Conservation (phyloP, 2,329 filamentous ascomycete species). For the Pseudogymnoascus sp. region DNA sequence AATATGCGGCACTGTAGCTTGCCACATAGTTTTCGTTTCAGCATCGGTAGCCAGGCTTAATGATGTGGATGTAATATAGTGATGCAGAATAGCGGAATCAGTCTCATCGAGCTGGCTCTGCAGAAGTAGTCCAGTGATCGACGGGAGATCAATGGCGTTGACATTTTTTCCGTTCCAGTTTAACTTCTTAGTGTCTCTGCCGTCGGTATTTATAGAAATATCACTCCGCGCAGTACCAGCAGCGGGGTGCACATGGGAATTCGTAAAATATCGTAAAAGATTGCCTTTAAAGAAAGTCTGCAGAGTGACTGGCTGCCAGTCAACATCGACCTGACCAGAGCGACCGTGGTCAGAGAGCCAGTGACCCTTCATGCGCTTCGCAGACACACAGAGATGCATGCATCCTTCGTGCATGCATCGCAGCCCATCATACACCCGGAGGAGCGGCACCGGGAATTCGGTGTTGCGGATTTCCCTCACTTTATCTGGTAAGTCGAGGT, state of each 20-base stretch:
- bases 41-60: constrained; percentile 16
- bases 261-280: constrained; percentile 25
- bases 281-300: constrained; percentile 29
- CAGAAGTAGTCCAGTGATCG: background rate
- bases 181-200: background rate
- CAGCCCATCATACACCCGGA: constrained; percentile 25
- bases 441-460: constrained; percentile 25
- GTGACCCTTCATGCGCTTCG: constrained; percentile 30
- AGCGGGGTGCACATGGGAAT: background rate
- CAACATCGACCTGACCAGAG: constrained; percentile 12
- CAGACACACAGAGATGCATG: constrained; percentile 25
- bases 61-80: constrained; percentile 21
- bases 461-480: constrained; percentile 17
- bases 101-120: constrained; percentile 9
- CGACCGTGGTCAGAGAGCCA: constrained; percentile 23
- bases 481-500: constrained; percentile 20
- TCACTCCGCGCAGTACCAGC: background rate
- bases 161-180: background rate
- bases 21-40: constrained; percentile 25
- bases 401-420: constrained; percentile 22
- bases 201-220: constrained; percentile 1
- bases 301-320: constrained; percentile 21
- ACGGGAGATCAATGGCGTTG: background rate
- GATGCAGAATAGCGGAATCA: constrained; percentile 17
- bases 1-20: constrained; percentile 28